A percentile compares a stretch with the other conserved stretches of the same genome.
These are phyloP conservation scores for Ophiostoma sp. DNA, from an alignment of 2,329 filamentous ascomycete species.

Conservation along the genomic window DNA sequence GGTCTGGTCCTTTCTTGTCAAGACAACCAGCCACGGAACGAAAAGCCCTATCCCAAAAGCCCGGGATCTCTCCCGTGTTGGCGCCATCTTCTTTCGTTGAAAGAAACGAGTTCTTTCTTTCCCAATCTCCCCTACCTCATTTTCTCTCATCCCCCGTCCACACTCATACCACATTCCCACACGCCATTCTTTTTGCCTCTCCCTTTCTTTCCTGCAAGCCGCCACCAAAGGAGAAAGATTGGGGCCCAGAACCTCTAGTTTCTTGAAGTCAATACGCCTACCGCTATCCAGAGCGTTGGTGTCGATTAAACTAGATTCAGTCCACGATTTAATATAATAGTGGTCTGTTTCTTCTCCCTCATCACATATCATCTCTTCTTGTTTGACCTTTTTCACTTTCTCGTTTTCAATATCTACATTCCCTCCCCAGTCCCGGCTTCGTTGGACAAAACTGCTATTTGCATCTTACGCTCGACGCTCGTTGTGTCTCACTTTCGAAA, in stretches of 20 bases:
- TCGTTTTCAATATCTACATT: constrained; percentile 7
- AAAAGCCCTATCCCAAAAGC: background rate
- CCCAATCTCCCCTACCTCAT: background rate
- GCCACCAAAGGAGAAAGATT: background rate
- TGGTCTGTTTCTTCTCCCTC: background rate
- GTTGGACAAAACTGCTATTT: background rate
- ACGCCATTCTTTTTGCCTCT: background rate
- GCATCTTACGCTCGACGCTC: background rate
- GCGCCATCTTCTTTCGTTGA: background rate
- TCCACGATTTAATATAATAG: background rate
- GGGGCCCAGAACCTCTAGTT: background rate
- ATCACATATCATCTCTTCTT: constrained; percentile 12
- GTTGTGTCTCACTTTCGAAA: background rate
- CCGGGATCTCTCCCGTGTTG: background rate
- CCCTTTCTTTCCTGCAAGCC: background rate
- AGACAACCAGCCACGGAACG: background rate
- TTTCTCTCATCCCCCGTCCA: background rate
- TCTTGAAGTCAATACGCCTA: background rate
- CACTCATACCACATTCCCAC: constrained; percentile 3
- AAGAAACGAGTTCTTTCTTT: background rate
- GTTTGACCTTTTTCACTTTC: background rate
- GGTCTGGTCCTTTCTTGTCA: background rate
- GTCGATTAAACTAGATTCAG: background rate
- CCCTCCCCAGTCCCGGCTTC: background rate
- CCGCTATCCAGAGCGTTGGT: background rate